phyloP scores from a whole-genome alignment of 2,329 filamentous ascomycete genomes.

The Penicillium sclerotiorum region DNA sequence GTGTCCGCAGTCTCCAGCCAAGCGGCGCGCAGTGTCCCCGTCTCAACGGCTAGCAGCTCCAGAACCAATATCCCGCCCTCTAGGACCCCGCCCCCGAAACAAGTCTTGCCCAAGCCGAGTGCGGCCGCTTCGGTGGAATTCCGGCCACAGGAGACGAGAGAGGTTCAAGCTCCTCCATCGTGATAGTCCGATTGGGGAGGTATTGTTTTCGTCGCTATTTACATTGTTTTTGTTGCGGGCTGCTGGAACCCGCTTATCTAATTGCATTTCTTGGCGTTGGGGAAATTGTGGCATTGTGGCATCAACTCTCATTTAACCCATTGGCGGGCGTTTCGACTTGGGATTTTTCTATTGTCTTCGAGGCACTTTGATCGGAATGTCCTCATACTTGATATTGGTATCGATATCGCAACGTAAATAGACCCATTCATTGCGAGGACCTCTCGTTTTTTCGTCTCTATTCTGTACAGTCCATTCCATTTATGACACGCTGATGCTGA shows the following conservation, averaged over 20 bases:
- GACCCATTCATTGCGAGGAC: not conserved
- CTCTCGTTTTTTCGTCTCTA: not conserved
- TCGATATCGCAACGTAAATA: not conserved
- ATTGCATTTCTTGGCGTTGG: too few species aligned
- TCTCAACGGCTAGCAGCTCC: conserved; percentile 34
- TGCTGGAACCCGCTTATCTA: too few species aligned
- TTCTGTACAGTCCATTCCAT: not conserved
- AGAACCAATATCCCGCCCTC: conserved; percentile 27
- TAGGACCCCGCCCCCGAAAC: conserved; percentile 4
- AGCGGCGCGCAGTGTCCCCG: conserved; percentile 8
- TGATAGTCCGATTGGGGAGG: too few species aligned
- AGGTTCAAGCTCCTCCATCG: too few species aligned
- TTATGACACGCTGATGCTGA: conserved; percentile 66
- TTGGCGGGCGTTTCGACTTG: too few species aligned
- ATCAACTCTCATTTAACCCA: too few species aligned
- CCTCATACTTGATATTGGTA: not conserved
- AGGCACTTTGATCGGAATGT: not conserved
- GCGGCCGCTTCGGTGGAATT: not conserved
- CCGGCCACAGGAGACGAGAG: too few species aligned
- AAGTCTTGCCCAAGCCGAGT: conserved; percentile 26
- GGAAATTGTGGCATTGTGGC: too few species aligned
- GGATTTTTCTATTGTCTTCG: too few species aligned
- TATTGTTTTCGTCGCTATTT: too few species aligned
- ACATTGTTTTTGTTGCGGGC: too few species aligned
- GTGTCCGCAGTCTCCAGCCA: not conserved